Evolutionary conservation across 352 stramenopile genomes (phyloP).

Genomic region (Phytopythium oedochilum): DNA sequence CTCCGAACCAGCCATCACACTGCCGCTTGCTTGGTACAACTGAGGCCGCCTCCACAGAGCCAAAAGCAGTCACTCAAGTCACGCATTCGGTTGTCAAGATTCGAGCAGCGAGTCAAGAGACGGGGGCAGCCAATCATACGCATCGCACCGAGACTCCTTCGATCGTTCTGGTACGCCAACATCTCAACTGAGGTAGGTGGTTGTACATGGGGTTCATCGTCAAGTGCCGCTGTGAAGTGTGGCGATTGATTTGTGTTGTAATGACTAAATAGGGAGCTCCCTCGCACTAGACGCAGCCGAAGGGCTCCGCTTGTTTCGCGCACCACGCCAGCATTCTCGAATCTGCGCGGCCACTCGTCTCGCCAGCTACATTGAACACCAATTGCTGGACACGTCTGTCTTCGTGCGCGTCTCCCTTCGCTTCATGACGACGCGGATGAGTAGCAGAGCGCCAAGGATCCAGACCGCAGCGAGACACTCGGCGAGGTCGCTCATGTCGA

Average conservation of each 20-base stretch:
- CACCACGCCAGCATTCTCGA: too few relatives aligned
- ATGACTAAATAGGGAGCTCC: neutral
- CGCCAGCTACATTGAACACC: neutral
- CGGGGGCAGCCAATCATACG: neutral
- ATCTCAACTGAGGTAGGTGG: too few relatives aligned
- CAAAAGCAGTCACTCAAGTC: too few relatives aligned
- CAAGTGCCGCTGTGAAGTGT: neutral
- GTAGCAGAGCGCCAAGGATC: neutral
- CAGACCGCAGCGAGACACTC: constrained; percentile 1
- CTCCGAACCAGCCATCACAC: too few relatives aligned
- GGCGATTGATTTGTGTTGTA: neutral
- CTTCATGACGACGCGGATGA: neutral
- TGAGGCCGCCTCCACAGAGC: too few relatives aligned
- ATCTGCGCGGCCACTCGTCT: neutral
- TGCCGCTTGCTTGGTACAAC: too few relatives aligned
- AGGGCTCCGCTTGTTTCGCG: too few relatives aligned
- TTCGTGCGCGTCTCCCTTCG: neutral
- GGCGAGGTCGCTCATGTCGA: constrained; percentile 1
- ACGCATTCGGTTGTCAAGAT: neutral
- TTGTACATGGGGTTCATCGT: too few relatives aligned
- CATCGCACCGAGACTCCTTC: neutral
- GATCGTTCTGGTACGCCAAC: neutral
- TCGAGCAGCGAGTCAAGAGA: neutral
- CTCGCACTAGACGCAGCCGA: neutral
- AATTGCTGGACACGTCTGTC: neutral